These are phyloP conservation scores for Kalmusia sp. DNA, from an alignment of 2,329 filamentous ascomycete species.

Conservation along the genomic window DNA sequence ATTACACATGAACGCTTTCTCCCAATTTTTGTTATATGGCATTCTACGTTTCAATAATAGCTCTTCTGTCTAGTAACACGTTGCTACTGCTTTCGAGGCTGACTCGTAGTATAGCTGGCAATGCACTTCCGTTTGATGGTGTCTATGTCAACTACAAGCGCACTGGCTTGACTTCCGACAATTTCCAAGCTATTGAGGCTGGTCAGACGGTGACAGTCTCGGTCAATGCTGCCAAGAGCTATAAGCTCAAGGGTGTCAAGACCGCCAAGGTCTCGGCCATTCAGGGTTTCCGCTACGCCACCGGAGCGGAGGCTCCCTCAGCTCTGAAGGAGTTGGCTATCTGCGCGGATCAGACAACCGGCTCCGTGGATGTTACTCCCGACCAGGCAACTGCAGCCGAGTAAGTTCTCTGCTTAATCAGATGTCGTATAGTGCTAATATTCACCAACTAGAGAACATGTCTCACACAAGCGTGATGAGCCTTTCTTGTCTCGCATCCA, in stretches of 20 bases:
- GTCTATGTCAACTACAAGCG: constrained; percentile 23
- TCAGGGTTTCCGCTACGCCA: constrained; percentile 18
- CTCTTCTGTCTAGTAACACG: no score
- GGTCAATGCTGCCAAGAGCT: constrained; percentile 23
- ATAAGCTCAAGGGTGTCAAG: constrained; percentile 18
- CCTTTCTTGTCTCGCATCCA: constrained; percentile 17
- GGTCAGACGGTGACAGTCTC: constrained; percentile 20
- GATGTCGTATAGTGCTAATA: not conserved
- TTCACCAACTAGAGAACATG: constrained; percentile 7
- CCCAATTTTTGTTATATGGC: no score
- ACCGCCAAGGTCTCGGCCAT: constrained; percentile 18
- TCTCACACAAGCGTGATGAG: constrained; percentile 17
- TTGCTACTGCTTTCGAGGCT: no score
- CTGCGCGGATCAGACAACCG: constrained; percentile 14
- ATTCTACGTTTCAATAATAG: no score
- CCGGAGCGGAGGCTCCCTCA: constrained; percentile 11
- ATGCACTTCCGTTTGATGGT: constrained; percentile 19
- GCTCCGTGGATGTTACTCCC: constrained; percentile 11
- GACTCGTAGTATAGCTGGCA: constrained; percentile 10
- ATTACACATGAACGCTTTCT: no score
- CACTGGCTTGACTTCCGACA: constrained; percentile 10
- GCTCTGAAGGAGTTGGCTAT: constrained; percentile 9
- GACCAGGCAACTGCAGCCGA: constrained; percentile 12
- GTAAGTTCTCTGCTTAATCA: not conserved
- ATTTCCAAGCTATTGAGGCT: constrained; percentile 19